phyloP scores from a whole-genome alignment of 192 early-diverging fungal species.

The Mortierella alpina region DNA sequence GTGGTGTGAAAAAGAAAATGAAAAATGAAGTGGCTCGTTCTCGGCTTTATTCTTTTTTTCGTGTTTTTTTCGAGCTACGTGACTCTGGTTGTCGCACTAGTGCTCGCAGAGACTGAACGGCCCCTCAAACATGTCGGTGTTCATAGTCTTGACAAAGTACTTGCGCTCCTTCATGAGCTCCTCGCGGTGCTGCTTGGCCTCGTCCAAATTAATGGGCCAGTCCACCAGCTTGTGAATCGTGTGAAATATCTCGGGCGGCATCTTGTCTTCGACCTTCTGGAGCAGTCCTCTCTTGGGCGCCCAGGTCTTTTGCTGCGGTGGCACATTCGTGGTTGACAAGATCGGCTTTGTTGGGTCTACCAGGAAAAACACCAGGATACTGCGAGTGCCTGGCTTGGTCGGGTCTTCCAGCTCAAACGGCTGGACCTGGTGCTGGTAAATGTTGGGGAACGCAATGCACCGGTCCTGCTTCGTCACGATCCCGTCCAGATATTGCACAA shows the following conservation, averaged over 20 bases:
- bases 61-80: too few relatives aligned
- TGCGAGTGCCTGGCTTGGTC: conserved; percentile 69
- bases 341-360: conserved; percentile 69
- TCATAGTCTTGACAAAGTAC: conserved; percentile 8
- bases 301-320: conserved; percentile 70
- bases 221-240: conserved; percentile 9
- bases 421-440: conserved; percentile 74
- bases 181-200: conserved; percentile 11
- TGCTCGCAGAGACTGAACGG: conserved; percentile 25
- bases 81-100: background rate
- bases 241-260: conserved; percentile 13
- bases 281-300: background rate
- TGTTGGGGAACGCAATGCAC: conserved; percentile 78
- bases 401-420: conserved; percentile 64
- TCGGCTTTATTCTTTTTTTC: too few relatives aligned
- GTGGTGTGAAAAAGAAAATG: too few relatives aligned
- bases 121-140: conserved; percentile 15
- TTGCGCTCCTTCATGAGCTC: conserved; percentile 23
- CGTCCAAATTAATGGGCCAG: conserved; percentile 16
- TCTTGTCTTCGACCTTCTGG: background rate
- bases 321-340: conserved; percentile 67
- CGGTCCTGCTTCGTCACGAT: conserved; percentile 65
- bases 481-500: conserved; percentile 58
- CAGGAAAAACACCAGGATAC: conserved; percentile 78
- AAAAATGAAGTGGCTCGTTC: too few relatives aligned